Conservation (phyloP, 1,284 basidiomycete species). For the Melampsora abietis-canadensis region DNA sequence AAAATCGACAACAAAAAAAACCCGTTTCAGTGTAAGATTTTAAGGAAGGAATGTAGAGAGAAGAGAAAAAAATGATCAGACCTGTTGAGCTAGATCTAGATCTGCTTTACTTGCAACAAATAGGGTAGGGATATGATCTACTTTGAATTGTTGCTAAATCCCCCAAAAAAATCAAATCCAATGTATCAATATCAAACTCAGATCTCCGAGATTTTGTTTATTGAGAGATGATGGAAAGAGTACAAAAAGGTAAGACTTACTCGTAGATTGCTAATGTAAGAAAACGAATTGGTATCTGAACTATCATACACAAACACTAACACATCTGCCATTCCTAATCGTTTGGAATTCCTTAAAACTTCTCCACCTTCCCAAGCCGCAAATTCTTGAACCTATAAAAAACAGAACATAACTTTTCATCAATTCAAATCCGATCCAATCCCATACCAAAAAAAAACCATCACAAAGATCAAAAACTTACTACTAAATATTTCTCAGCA, state of each 20-base stretch:
- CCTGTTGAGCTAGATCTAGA: constrained; percentile 89
- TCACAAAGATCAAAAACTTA: too few species aligned
- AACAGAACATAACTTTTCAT: constrained; percentile 17
- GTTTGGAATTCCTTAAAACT: constrained; percentile 80
- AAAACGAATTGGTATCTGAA: constrained; percentile 97
- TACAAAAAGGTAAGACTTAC: constrained; percentile 57
- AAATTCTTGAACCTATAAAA: constrained; percentile 82
- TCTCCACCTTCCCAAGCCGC: constrained; percentile 92
- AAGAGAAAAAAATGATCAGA: constrained; percentile 51
- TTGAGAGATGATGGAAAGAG: neutral
- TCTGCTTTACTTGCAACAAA: constrained; percentile 99
- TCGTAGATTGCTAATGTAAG: constrained; percentile 91
- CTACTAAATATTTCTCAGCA: constrained; percentile 91
- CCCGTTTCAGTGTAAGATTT: neutral
- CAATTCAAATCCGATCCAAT: too few species aligned
- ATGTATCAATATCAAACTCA: too few species aligned
- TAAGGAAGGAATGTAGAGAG: neutral
- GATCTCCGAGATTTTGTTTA: too few species aligned
- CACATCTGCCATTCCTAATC: constrained; percentile 85
- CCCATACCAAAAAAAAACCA: neutral
- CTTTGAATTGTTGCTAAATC: constrained; percentile 84
- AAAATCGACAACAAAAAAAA: neutral
- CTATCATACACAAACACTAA: constrained; percentile 95
- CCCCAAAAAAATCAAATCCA: neutral
- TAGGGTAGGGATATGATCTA: constrained; percentile 87